Evolutionary conservation across 495 filamentous ascomycete genomes (phyloP).

Genomic region (Ascodesmis nigricans): DNA sequence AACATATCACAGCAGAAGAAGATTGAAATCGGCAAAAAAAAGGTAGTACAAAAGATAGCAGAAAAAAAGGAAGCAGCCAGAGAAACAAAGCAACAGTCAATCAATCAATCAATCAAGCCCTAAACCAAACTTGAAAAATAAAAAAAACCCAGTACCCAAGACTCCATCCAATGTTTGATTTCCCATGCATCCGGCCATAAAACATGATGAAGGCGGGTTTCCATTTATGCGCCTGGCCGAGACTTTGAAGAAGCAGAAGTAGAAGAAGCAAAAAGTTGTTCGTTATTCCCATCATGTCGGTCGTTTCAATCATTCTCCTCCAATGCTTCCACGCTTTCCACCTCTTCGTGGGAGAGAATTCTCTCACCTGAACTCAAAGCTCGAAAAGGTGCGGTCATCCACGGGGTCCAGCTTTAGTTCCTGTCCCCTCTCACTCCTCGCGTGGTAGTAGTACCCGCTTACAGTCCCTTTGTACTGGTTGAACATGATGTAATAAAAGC

Average conservation of each 20-base stretch:
- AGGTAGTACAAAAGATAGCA: not conserved
- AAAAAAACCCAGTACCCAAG: constrained; percentile 9
- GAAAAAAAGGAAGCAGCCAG: constrained; percentile 4
- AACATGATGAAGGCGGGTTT: constrained; percentile 10
- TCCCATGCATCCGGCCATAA: constrained; percentile 4
- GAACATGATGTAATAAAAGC: constrained; percentile 99
- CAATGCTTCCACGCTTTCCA: not conserved
- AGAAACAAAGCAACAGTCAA: constrained; percentile 1
- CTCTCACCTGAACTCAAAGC: constrained; percentile 77
- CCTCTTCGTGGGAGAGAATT: too few relatives aligned
- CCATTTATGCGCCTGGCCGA: constrained; percentile 6
- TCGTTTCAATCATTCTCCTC: constrained; percentile 1
- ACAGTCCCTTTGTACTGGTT: constrained; percentile 72
- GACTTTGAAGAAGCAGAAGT: constrained; percentile 7
- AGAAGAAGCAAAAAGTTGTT: constrained; percentile 3
- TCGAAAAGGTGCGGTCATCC: constrained; percentile 65
- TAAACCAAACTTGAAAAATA: constrained; percentile 5
- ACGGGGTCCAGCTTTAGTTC: constrained; percentile 80
- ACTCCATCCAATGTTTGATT: constrained; percentile 8
- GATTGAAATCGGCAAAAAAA: constrained; percentile 5
- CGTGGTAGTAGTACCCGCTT: constrained; percentile 91
- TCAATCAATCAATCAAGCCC: too few relatives aligned
- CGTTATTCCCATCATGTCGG: too few relatives aligned
- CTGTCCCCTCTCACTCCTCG: constrained; percentile 94
- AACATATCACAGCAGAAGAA: constrained; percentile 6